Base-by-base conservation (phyloP, 768 basidiomycete species). In the Tephrocybe sp. region DNA sequence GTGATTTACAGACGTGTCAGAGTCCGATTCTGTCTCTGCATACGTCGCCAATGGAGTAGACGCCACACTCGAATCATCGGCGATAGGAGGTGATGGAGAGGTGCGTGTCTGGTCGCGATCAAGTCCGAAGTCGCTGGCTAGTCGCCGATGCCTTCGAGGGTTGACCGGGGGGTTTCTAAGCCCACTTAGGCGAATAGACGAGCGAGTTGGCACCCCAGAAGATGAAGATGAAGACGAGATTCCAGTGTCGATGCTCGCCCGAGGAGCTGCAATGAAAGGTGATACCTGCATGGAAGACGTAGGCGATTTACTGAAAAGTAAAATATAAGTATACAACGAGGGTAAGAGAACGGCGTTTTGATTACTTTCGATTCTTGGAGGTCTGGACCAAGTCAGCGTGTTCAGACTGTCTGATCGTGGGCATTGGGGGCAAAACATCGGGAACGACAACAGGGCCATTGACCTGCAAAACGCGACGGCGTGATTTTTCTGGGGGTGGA, bases 1-100 rank as follows among this genome's bases (percentile, higher is more conserved):
- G 43, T 67, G 61, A 24, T 68, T 64, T 41, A 66, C 57, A 27
- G 74, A 66, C 18, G 57, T 63, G 40, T 75, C 74, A 2, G 67
- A 67, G 49, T 60, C 62, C 10, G 65, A 64, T 39, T 64, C 66
- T 22, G 59, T 52, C 34, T 63, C 61, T 22, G 65, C 58, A 45
- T 64, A 64, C 45, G 64, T 59, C 19, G 61, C 53, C 21, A 60
- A 53, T 4, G 62, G 66, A 8, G 67, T 70, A n/a, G 63, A 64
- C 8, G 52, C 57, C 10, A 64, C 44, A 40, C 62, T 67, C 25
- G 42, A 45, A 13, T 50, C 31, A 44, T 56, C 54, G n/a, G 45
- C 31, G 11, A 44, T 36, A 11, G 45, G 43, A 33, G 53, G 50
- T 9, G 49, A 52, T 15, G 58, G 39, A 10, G 47, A 46, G 23